Conservation (phyloP, 2,329 filamentous ascomycete genomes). For the Parasarocladium wereldwijsianum region DNA sequence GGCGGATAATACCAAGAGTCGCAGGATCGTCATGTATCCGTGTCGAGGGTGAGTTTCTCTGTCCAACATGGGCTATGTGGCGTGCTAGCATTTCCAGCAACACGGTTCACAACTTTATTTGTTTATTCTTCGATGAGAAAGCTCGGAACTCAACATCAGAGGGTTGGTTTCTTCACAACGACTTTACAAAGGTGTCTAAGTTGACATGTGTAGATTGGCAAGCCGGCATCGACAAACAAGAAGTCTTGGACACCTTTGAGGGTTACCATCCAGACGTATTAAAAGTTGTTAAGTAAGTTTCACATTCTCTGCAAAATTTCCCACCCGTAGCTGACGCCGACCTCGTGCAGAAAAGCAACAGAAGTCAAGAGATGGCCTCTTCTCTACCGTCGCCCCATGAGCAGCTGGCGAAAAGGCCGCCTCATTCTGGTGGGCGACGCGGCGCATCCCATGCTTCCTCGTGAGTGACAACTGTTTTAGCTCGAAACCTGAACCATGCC, state of each 20-base stretch:
- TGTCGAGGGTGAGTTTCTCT: constrained; percentile 14
- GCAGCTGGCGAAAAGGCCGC: constrained; percentile 16
- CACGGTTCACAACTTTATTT: constrained; percentile 20
- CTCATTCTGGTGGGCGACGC: constrained; percentile 21
- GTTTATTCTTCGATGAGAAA: neutral
- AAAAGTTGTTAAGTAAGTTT: constrained; percentile 14
- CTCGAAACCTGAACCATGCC: neutral
- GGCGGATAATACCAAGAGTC: constrained; percentile 8
- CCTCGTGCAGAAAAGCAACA: constrained; percentile 15
- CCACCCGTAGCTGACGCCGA: neutral
- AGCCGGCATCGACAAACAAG: constrained; percentile 13
- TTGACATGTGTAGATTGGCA: constrained; percentile 17
- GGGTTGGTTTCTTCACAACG: constrained; percentile 1
- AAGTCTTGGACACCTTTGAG: constrained; percentile 15
- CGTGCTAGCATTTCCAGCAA: constrained; percentile 10
- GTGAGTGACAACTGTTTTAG: too few relatives aligned
- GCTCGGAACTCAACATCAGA: too few relatives aligned
- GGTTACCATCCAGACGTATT: constrained; percentile 13
- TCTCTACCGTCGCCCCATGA: constrained; percentile 17
- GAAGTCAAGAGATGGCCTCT: constrained; percentile 21
- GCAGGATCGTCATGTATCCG: constrained; percentile 18
- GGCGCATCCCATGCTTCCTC: constrained; percentile 23
- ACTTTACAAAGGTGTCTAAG: neutral
- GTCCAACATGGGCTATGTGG: neutral
- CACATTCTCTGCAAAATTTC: neutral